A percentile compares a stretch with the other conserved stretches of the same genome.
Evolutionary conservation across 73 alveolate genomes (phyloP).

Genomic region (Symbiodinium pilosum): DNA sequence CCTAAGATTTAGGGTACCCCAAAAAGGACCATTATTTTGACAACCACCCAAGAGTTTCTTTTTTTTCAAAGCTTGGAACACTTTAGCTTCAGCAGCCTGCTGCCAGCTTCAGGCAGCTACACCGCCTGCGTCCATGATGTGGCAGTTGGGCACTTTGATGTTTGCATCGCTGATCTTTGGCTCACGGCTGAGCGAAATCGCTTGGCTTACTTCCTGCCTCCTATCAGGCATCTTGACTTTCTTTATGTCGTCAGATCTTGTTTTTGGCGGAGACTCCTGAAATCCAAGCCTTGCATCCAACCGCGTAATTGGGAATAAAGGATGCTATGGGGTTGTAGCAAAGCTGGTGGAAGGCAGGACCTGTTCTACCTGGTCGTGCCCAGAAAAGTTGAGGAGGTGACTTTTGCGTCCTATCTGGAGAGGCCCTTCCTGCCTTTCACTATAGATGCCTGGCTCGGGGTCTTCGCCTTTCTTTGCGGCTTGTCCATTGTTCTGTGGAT

Average conservation of each 20-base stretch:
- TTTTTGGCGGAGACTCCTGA: no score
- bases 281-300: no score
- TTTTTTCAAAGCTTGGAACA: no score
- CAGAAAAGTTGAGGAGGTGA: neutral
- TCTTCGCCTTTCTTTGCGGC: conserved; percentile 3
- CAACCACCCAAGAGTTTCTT: no score
- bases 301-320: no score
- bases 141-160: neutral
- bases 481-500: neutral
- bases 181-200: neutral
- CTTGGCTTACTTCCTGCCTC: neutral
- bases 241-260: no score
- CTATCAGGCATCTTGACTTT: neutral
- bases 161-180: neutral
- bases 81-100: neutral
- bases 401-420: neutral
- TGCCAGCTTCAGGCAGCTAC: conserved; percentile 26
- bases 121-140: conserved; percentile 1
- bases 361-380: conserved; percentile 23
- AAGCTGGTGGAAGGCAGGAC: neutral
- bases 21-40: no score
- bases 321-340: no score
- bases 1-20: no score
- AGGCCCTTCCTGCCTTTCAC: conserved; percentile 23
- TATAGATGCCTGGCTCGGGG: neutral